phyloP scores from a whole-genome alignment of 2,329 filamentous ascomycete genomes.

The Calonectria naviculata region DNA sequence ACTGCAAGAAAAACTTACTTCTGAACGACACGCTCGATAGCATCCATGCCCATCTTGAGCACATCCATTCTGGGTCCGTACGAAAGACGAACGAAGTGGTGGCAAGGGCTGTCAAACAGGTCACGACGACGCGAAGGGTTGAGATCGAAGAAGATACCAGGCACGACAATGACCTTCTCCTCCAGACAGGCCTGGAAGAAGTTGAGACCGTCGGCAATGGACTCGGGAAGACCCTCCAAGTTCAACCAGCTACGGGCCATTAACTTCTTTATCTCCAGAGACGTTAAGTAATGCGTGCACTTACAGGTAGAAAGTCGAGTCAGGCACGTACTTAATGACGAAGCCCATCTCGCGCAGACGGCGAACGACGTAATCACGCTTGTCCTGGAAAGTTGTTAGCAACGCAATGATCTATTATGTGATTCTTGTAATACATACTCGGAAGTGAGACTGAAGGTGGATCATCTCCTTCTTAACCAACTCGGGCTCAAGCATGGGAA shows the following conservation, averaged over 20 bases:
- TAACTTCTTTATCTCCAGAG: not conserved
- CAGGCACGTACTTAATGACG: constrained; percentile 83
- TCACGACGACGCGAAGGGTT: constrained; percentile 92
- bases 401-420: too few species aligned
- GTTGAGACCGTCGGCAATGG: constrained; percentile 92
- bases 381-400: constrained; percentile 63
- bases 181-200: constrained; percentile 95
- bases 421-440: constrained; percentile 50
- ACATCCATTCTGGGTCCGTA: constrained; percentile 87
- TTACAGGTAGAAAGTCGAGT: constrained; percentile 95
- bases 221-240: constrained; percentile 76
- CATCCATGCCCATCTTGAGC: constrained; percentile 82
- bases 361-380: constrained; percentile 90
- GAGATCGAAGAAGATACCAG: constrained; percentile 97
- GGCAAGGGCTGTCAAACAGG: constrained; percentile 93
- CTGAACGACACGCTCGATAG: constrained; percentile 83
- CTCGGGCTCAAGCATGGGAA: constrained; percentile 90
- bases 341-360: constrained; percentile 90
- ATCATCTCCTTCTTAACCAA: constrained; percentile 88
- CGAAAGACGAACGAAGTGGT: constrained; percentile 88
- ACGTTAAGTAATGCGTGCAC: constrained; percentile 23
- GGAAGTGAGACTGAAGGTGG: constrained; percentile 90
- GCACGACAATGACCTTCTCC: constrained; percentile 96
- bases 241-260: constrained; percentile 59
- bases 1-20: constrained; percentile 62